Conservation (phyloP, 306 rosid genomes). For the Argentina anserina region DNA sequence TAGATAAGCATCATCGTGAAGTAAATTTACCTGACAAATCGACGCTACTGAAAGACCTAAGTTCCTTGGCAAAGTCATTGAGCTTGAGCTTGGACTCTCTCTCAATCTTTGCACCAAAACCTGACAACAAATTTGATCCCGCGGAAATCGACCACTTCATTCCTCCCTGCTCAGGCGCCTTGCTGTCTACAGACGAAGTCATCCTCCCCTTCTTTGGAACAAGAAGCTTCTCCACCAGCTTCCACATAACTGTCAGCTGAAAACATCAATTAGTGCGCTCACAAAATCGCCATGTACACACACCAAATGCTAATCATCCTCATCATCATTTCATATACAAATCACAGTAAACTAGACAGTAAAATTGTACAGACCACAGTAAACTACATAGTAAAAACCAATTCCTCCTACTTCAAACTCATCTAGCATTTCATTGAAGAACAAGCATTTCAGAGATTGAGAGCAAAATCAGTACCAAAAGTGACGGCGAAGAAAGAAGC, state of each 20-base stretch:
- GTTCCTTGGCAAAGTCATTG: conserved; percentile 83
- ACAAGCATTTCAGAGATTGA: not conserved
- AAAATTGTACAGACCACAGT: not conserved
- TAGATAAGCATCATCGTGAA: conserved; percentile 1
- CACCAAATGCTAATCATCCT: not conserved
- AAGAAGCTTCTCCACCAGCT: conserved; percentile 75
- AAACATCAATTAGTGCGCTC: conserved; percentile 53
- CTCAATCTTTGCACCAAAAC: conserved; percentile 72
- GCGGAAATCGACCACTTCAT: conserved; percentile 71
- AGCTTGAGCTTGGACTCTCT: conserved; percentile 82
- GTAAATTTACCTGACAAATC: conserved; percentile 83
- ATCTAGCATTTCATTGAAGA: not conserved
- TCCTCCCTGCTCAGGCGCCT: conserved; percentile 63
- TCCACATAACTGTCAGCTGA: conserved; percentile 97
- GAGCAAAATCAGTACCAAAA: conserved; percentile 51
- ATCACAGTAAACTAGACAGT: not conserved
- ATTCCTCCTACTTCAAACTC: not conserved
- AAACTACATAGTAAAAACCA: not conserved
- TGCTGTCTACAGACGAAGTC: conserved; percentile 44
- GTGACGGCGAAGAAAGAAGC: conserved; percentile 58
- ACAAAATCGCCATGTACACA: not conserved
- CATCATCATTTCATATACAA: not conserved
- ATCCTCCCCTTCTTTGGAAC: conserved; percentile 49
- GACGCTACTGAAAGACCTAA: conserved; percentile 68
- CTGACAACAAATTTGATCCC: conserved; percentile 74